Evolutionary conservation across 352 stramenopile genomes (phyloP), one percentile per base, ranked within the genome.

Genomic region (Hyaloperonospora arabidopsidis): DNA sequence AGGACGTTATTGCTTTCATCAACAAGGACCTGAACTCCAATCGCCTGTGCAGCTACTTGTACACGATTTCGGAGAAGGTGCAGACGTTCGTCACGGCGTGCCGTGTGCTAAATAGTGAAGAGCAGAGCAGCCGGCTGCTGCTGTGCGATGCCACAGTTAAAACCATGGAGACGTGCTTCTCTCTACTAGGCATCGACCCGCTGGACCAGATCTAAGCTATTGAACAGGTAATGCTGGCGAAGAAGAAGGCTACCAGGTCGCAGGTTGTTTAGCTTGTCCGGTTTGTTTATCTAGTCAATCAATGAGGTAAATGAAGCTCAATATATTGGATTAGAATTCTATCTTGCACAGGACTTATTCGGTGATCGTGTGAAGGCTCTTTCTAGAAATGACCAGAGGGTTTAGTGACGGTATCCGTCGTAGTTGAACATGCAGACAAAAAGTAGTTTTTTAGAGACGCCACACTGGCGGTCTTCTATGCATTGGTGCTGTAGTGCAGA

Each of bases 71-170:
- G 28, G 96, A 95, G 61, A 97, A 97, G 57, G 93, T 97, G 45
- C 97, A 97, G 51, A 94, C 97, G 29, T 99, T 99, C 76, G 94
- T 97, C 34, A 98, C 95, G n/a, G 78, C 98, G 49, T 99, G 97
- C 74, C 89, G 95, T 51, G 95, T 99, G 53, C 79, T 99, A 40
- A 93, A 89, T 36, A 95, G 79, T 57, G 75, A 87, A 8, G 90
- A 98, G 79, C 95, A 98, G 82, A 91, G 90, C 61, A 98, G 84
- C 68, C 93, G 97, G 40, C 66, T 99, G 56, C 70, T 99, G 54
- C 76, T 99, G 38, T 98, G 96, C 67, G 78, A 96, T 28, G 93
- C 95, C 23, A 97, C 97, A 35, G 75, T 94, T 18, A 89, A 96
- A 63, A 87, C 97, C 49, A 98, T 99, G 95, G 71, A 85, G 41